phyloP scores from a whole-genome alignment of 495 filamentous ascomycete genomes.

The Massariosphaeria phaeospora region DNA sequence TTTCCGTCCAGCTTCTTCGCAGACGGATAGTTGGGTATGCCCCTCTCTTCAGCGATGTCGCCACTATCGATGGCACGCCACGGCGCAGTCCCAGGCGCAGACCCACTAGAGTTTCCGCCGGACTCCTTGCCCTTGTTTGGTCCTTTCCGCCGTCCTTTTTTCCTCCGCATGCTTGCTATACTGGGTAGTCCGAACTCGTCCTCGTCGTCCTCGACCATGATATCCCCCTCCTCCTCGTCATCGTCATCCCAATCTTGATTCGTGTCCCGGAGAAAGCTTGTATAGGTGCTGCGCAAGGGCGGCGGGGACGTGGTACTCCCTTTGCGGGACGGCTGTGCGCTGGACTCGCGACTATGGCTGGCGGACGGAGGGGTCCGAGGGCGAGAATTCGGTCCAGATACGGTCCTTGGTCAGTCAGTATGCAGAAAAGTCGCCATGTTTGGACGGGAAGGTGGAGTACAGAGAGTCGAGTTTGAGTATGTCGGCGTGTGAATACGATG shows the following conservation, averaged over 20 bases:
- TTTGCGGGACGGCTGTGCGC: conserved; percentile 45
- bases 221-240: conserved; percentile 48
- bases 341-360: conserved; percentile 45
- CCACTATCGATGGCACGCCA: conserved; percentile 65
- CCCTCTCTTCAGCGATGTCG: conserved; percentile 86
- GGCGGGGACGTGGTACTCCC: conserved; percentile 51
- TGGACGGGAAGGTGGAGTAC: conserved; percentile 41
- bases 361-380: conserved; percentile 59
- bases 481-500: conserved; percentile 93
- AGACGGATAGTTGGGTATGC: conserved; percentile 79
- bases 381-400: conserved; percentile 49
- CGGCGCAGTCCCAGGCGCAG: conserved; percentile 2
- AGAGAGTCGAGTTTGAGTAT: conserved; percentile 79
- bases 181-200: conserved; percentile 94
- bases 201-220: conserved; percentile 78
- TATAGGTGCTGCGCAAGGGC: conserved; percentile 61
- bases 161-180: conserved; percentile 77
- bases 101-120: conserved; percentile 36
- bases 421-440: not conserved
- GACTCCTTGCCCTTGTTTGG: conserved; percentile 48
- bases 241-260: conserved; percentile 70
- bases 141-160: conserved; percentile 55
- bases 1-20: conserved; percentile 86
- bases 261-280: conserved; percentile 67
- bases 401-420: conserved; percentile 43